Evolutionary conservation across 352 stramenopile genomes (phyloP).

Genomic region (Globisporangium okanoganense): DNA sequence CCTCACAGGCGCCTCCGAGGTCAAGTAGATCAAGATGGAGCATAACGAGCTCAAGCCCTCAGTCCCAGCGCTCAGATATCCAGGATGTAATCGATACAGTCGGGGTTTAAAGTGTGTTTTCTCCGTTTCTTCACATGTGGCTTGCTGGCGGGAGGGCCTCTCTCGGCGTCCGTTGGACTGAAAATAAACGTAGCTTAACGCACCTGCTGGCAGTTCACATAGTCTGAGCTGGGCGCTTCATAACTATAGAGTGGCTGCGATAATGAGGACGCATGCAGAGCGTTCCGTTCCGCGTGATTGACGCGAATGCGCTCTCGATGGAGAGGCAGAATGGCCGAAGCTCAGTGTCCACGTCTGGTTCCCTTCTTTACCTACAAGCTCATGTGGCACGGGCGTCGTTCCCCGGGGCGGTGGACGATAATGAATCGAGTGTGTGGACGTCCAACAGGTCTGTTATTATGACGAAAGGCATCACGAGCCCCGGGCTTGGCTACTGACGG

Average conservation of each 20-base stretch:
- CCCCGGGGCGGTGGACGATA: slow-evolving; percentile 8
- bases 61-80: no score
- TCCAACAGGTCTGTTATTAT: slow-evolving; percentile 9
- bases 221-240: no score
- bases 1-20: slow-evolving; percentile 64
- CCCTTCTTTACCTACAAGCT: no score
- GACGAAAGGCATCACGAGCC: background rate
- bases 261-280: no score
- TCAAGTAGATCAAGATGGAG: slow-evolving; percentile 45
- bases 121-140: background rate
- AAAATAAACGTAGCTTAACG: background rate
- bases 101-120: background rate
- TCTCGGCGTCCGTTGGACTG: no score
- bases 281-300: slow-evolving; percentile 16
- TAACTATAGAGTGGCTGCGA: no score
- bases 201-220: no score
- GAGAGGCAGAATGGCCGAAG: background rate
- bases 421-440: slow-evolving; percentile 3
- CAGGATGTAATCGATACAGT: background rate
- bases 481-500: no score
- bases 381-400: background rate
- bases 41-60: background rate
- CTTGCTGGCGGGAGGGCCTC: no score
- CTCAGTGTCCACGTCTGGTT: no score
- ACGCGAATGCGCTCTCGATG: slow-evolving; percentile 5